Conservation (phyloP, 345 rosid genomes). For the Brassica rapa region DNA sequence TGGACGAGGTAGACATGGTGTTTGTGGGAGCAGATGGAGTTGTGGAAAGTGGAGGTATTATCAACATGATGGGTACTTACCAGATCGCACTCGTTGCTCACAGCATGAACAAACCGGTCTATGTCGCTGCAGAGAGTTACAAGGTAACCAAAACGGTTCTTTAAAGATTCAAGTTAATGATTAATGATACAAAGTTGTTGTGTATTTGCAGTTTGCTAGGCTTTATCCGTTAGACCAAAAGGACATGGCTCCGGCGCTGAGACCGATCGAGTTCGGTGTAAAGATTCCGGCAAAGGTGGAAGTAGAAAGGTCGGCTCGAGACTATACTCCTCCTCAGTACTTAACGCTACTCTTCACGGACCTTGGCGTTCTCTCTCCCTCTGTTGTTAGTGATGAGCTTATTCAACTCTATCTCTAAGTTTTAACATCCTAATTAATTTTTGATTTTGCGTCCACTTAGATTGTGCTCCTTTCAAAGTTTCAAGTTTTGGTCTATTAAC, state of each 20-base stretch:
- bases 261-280: constrained; percentile 85
- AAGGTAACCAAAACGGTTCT: constrained; percentile 50
- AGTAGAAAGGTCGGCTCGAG: constrained; percentile 85
- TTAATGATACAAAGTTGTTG: background rate
- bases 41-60: constrained; percentile 96
- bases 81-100: constrained; percentile 87
- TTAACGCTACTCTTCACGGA: constrained; percentile 90
- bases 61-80: constrained; percentile 97
- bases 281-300: constrained; percentile 85
- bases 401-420: constrained; percentile 71
- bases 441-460: background rate
- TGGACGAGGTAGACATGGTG: constrained; percentile 98
- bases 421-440: background rate
- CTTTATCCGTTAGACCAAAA: constrained; percentile 94
- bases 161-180: background rate
- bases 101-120: constrained; percentile 92
- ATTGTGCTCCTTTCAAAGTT: no score
- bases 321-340: constrained; percentile 91
- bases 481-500: no score
- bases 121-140: constrained; percentile 95
- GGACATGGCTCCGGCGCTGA: constrained; percentile 82
- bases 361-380: constrained; percentile 89
- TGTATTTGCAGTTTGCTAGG: constrained; percentile 77
- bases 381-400: constrained; percentile 93
- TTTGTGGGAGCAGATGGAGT: constrained; percentile 94